Conservation (phyloP, 208 protist genomes). For the Wallacemonas collosoma region DNA sequence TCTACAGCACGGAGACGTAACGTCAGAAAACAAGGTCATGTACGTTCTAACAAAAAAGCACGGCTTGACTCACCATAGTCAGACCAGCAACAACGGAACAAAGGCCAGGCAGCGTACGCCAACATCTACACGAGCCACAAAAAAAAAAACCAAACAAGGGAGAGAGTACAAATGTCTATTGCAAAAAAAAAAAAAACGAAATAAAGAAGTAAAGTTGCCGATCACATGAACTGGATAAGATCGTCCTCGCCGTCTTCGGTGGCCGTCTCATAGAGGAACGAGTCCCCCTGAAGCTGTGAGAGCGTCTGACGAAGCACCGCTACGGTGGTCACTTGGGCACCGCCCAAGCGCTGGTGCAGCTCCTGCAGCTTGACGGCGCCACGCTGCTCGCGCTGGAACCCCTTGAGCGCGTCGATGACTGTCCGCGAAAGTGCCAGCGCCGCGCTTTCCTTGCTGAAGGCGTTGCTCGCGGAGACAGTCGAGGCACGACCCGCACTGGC, state of each 20-base stretch:
- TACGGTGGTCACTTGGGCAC: conserved; percentile 13
- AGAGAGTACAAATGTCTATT: conserved; percentile 1
- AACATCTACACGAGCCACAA: neutral
- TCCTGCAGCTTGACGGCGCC: conserved; percentile 49
- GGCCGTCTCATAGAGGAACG: conserved; percentile 72
- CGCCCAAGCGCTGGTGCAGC: conserved; percentile 49
- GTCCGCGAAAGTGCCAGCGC: conserved; percentile 30
- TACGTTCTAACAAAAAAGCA: conserved; percentile 5
- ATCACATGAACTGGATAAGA: conserved; percentile 76
- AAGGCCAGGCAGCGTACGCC: neutral
- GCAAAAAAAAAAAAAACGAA: neutral
- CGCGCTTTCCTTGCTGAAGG: conserved; percentile 12
- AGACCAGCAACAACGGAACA: neutral
- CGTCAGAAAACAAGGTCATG: neutral
- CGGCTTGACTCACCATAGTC: neutral
- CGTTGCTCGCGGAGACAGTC: neutral
- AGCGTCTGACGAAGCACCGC: conserved; percentile 47
- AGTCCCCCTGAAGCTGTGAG: conserved; percentile 61
- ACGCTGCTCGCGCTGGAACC: conserved; percentile 72
- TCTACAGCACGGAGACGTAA: neutral
- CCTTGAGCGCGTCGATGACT: conserved; percentile 53
- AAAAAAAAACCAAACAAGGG: conserved; percentile 7
- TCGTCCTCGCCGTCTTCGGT: conserved; percentile 54
- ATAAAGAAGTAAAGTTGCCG: neutral
- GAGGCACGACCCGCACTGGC: conserved; percentile 7